These are phyloP conservation scores for Gloeopeniophorella convolvens DNA, from an alignment of 768 basidiomycete species.

Conservation along the genomic window DNA sequence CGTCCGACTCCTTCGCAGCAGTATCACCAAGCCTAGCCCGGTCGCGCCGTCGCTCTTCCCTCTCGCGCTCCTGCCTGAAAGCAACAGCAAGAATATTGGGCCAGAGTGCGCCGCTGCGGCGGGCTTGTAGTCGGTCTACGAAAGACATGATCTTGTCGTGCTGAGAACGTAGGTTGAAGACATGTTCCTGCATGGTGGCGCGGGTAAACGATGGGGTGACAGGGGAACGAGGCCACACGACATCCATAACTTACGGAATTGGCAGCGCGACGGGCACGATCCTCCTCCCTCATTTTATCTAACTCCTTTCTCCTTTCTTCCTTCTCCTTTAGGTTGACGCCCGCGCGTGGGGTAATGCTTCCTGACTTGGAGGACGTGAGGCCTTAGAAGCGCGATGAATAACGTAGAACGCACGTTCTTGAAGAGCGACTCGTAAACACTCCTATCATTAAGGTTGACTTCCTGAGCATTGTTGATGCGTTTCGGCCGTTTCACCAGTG, in stretches of 20 bases:
- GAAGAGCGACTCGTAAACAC: constrained; percentile 22
- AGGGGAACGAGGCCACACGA: not conserved
- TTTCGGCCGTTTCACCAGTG: constrained; percentile 17
- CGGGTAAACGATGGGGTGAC: not conserved
- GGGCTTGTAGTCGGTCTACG: constrained; percentile 20
- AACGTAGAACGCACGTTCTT: constrained; percentile 19
- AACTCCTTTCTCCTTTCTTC: constrained; percentile 26
- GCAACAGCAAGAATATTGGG: constrained; percentile 22
- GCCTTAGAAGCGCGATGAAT: not conserved
- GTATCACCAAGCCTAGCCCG: constrained; percentile 4
- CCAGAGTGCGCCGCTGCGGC: constrained; percentile 19
- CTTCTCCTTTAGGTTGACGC: constrained; percentile 23
- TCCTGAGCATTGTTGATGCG: constrained; percentile 17
- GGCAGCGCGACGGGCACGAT: constrained; percentile 22
- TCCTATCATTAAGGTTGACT: constrained; percentile 22
- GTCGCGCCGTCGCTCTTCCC: constrained; percentile 14
- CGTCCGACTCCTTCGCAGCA: constrained; percentile 4
- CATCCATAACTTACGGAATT: constrained; percentile 13
- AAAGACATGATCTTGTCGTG: constrained; percentile 24
- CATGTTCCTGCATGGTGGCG: constrained; percentile 16
- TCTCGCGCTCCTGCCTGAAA: constrained; percentile 20
- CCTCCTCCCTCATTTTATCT: constrained; percentile 26
- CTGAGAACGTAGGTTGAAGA: constrained; percentile 25
- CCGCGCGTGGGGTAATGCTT: constrained; percentile 20
- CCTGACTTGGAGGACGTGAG: constrained; percentile 15